Percentiles rank a stretch among this genome's conserved stretches.
Evolutionary conservation across 2,329 filamentous ascomycete species (phyloP).

Genomic region (Penicillium sp.): DNA sequence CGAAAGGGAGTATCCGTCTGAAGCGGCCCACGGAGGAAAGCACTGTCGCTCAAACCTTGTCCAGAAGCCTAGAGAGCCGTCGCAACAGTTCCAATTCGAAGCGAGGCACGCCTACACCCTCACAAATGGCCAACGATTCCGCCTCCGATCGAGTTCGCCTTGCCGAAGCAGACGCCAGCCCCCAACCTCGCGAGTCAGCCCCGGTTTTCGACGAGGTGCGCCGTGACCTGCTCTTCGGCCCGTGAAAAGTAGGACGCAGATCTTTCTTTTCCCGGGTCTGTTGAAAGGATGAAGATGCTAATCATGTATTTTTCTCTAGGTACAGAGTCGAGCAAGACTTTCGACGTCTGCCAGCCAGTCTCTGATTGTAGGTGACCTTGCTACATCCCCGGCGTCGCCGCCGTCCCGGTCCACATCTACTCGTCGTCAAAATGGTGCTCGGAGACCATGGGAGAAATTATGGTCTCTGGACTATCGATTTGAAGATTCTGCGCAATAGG

Average conservation of each 20-base stretch:
- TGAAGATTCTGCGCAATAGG: conserved; percentile 29
- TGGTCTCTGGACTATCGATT: conserved; percentile 47
- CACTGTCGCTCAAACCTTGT: conserved; percentile 74
- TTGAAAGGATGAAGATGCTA: conserved; percentile 1
- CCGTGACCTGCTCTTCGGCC: conserved; percentile 48
- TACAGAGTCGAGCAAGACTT: not conserved
- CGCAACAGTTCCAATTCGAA: conserved; percentile 85
- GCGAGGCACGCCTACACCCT: conserved; percentile 57
- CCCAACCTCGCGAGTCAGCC: conserved; percentile 40
- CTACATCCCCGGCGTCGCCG: conserved; percentile 22
- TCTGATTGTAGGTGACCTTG: not conserved
- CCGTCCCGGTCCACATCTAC: conserved; percentile 30
- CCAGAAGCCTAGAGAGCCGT: conserved; percentile 86
- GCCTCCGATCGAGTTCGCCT: conserved; percentile 38
- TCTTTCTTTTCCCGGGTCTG: conserved; percentile 26
- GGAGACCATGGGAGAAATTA: conserved; percentile 45
- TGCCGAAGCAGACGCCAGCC: conserved; percentile 37
- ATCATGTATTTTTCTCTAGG: conserved; percentile 1
- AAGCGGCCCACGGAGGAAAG: conserved; percentile 62
- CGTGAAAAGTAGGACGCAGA: conserved; percentile 36
- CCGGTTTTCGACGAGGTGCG: conserved; percentile 52
- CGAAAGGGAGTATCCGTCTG: conserved; percentile 66
- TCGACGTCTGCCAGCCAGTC: conserved; percentile 2
- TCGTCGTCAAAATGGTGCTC: conserved; percentile 24
- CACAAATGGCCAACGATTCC: conserved; percentile 36